Evolutionary conservation across 495 filamentous ascomycete species (phyloP), one percentile per base, ranked within the genome.

Genomic region (Penicillium macrosclerotiorum): DNA sequence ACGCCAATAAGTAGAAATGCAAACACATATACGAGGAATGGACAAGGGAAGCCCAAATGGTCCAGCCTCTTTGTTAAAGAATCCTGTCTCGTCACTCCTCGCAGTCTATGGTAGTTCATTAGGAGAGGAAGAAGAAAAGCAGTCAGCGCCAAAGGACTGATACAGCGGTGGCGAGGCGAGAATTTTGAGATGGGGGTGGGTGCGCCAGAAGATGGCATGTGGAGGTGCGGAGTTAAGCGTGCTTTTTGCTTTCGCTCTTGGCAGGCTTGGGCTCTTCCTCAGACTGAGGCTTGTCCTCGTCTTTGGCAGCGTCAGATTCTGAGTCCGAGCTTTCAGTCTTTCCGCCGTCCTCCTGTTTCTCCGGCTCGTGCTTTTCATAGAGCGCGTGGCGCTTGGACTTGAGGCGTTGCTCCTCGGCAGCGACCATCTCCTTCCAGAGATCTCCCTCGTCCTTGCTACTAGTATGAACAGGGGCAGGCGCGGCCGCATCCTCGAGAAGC

Each of bases 351-450:
- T 31, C 31, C 47, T 35, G 19, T 16, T 44, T 23, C n/a, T 41
- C 44, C 47, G 30, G 25, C 36, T 62, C 39, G 22, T 59, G 49
- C 58, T 72, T 48, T 27, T 65, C 52, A 37, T 67, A 68, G 11
- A 73, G 44, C 25, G 68, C 54, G 52, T 73, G 60, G 63, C 83
- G 80, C 60, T 80, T 78, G 22, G 71, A 72, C 23, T 72, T 79
- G 30, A 88, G 58, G 23, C 83, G 73, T 57, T 75, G 71, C 77
- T 90, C 86, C 74, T 90, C 87, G 33, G 84, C 76, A 46, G 75
- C 84, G 46, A 90, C 85, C 86, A 89, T 90, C 54, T 89, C 86
- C 72, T 84, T 86, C 91, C 91, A 96, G 51, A 94, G 73, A 66
- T 95, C 88, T 65, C 90, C 84, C 84, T 63, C 77, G 70, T 71